These are phyloP conservation scores for Kwoniella botswanensis DNA, from an alignment of 768 basidiomycete species.

Conservation along the genomic window DNA sequence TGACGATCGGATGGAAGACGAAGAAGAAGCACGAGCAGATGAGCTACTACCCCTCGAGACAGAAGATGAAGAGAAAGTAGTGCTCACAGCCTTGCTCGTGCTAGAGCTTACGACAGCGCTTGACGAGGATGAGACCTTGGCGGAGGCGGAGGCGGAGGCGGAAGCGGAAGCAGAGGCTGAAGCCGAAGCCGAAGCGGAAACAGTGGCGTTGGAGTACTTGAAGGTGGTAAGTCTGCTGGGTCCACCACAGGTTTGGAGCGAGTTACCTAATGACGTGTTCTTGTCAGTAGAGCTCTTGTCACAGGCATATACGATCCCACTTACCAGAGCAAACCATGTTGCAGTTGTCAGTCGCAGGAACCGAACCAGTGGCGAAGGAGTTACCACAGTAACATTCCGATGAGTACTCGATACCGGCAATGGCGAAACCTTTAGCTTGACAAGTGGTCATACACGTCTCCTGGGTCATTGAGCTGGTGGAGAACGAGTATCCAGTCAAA, in stretches of 20 bases:
- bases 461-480: constrained; percentile 64
- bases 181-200: constrained; percentile 17
- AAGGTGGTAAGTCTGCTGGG: constrained; percentile 39
- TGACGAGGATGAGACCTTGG: constrained; percentile 16
- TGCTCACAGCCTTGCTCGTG: constrained; percentile 23
- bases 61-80: constrained; percentile 17
- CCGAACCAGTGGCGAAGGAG: constrained; percentile 67
- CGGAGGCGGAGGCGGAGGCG: constrained; percentile 24
- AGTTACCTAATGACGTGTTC: constrained; percentile 9
- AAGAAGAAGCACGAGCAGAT: constrained; percentile 18
- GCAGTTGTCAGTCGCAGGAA: constrained; percentile 64
- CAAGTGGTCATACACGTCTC: constrained; percentile 71
- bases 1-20: constrained; percentile 17
- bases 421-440: constrained; percentile 64
- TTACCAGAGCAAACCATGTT: constrained; percentile 77
- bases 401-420: constrained; percentile 73
- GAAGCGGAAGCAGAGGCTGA: constrained; percentile 22
- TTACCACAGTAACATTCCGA: constrained; percentile 67
- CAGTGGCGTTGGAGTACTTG: constrained; percentile 25
- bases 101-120: constrained; percentile 22
- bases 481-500: constrained; percentile 54
- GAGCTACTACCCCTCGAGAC: constrained; percentile 12
- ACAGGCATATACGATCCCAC: constrained; percentile 48
- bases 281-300: not conserved
- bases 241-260: constrained; percentile 44